Evolutionary conservation across 176 grass and related monocot genomes (phyloP).

Genomic region (Themeda triandra): DNA sequence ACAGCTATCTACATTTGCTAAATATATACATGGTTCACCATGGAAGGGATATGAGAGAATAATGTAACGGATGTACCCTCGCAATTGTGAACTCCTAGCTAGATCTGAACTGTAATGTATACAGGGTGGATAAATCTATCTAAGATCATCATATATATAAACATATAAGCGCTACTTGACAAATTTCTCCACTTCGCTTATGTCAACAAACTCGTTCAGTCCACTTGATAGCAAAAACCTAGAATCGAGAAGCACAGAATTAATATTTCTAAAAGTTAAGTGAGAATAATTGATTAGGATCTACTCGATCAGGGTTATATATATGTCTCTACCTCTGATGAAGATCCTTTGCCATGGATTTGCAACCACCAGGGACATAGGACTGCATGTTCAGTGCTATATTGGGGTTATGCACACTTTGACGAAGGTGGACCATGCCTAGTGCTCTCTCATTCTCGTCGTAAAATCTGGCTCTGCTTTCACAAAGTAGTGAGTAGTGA

Average conservation of each 20-base stretch:
- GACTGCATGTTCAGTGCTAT: slow-evolving; percentile 76
- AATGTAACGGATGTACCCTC: background rate
- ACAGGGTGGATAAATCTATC: too few relatives aligned
- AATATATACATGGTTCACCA: background rate
- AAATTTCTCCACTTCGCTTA: slow-evolving; percentile 53
- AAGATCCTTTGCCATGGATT: slow-evolving; percentile 55
- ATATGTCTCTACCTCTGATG: slow-evolving; percentile 29
- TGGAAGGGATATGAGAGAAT: background rate
- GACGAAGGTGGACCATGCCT: slow-evolving; percentile 70
- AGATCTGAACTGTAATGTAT: background rate
- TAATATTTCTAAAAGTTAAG: background rate
- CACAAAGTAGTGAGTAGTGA: background rate
- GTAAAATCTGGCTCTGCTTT: slow-evolving; percentile 55
- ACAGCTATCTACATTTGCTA: background rate
- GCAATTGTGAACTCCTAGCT: background rate
- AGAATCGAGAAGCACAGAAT: background rate
- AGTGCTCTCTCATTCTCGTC: slow-evolving; percentile 34
- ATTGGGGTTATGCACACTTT: slow-evolving; percentile 85
- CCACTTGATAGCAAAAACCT: slow-evolving; percentile 61
- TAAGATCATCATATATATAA: too few relatives aligned
- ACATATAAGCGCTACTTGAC: slow-evolving; percentile 36
- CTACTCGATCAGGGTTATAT: background rate
- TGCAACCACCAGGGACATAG: slow-evolving; percentile 51
- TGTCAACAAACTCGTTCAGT: slow-evolving; percentile 50
- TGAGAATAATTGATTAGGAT: background rate